A percentile compares a stretch with the other conserved stretches of the same genome.
Evolutionary conservation across 306 rosid genomes (phyloP).

Genomic region (Cercis canadensis): DNA sequence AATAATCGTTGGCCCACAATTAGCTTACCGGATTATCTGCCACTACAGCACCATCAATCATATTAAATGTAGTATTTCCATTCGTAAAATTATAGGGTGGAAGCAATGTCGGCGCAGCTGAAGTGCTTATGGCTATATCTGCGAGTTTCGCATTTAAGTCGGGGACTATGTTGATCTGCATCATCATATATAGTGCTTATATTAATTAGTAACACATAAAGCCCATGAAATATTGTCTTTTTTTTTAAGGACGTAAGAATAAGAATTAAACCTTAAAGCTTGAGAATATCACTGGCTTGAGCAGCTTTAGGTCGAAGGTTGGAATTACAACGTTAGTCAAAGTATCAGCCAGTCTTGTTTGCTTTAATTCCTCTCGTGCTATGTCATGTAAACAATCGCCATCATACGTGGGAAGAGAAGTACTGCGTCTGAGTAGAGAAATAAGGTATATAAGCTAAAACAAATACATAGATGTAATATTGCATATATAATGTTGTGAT

Average conservation of each 20-base stretch:
- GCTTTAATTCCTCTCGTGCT: not conserved
- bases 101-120: conserved; percentile 39
- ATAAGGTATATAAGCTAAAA: no score
- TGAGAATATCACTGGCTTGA: conserved; percentile 41
- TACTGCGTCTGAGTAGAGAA: not conserved
- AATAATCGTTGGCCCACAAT: not conserved
- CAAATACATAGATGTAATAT: no score
- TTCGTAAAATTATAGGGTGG: conserved; percentile 43
- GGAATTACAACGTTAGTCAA: conserved; percentile 44
- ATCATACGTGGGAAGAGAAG: conserved; percentile 32
- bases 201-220: not conserved
- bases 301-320: conserved; percentile 30
- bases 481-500: no score
- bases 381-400: conserved; percentile 27
- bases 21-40: conserved; percentile 51
- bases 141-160: conserved; percentile 35
- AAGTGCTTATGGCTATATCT: conserved; percentile 40
- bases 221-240: not conserved
- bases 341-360: conserved; percentile 29
- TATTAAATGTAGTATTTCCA: conserved; percentile 27
- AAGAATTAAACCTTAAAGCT: conserved; percentile 26
- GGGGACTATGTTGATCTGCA: conserved; percentile 20
- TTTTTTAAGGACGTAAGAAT: no score
- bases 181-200: conserved; percentile 14
- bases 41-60: conserved; percentile 46